Base-by-base conservation (phyloP, 345 rosid genomes). In the Syzygium aromaticum region DNA sequence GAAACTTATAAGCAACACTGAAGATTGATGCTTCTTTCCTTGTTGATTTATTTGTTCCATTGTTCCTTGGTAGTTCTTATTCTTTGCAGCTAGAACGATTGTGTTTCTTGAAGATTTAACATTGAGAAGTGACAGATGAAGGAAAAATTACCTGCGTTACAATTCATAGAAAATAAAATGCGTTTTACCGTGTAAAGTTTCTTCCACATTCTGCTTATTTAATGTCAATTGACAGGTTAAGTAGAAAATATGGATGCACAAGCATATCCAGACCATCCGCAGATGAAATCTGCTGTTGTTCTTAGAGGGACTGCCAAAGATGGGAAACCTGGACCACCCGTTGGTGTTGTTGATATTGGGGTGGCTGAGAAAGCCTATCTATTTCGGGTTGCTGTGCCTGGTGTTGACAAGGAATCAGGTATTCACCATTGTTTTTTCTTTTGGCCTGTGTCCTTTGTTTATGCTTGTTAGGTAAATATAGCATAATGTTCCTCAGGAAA, bases 281-380 rank as follows among this genome's bases (percentile, higher is more conserved):
- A 85, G 56, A 11, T 92, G 89, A 90, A 80, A 88, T 91, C 93
- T 78, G 28, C 90, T 7, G 90, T 89, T 15, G 86, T 87, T 63
- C 85, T 88, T 46, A 91, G 86, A n/a, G 98, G 98, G 87, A 92
- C 95, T 85, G 97, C 95, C 28, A 93, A 89, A n/a, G 90, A 88
- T 89, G 91, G 95, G 84, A 43, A 86, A 52, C 52, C 33, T 56
- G 98, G 93, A 1, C 96, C 97, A 52, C 84, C 93, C 17, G 77
- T 95, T 12, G 98, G 98, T 90, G 90, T 91, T 87, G 86, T 93
- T 85, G 98, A 97, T 89, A 89, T 95, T 4, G 98, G 99, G 28
- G 89, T 89, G 13, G 91, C 95, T 86, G 95, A 93, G 77, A 57
- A 67, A 52, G 95, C 98, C n/a, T 97, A 92, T 88, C 77, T 97